These are phyloP conservation scores for Arabidopsis suecica DNA, from an alignment of 345 rosid species.

Conservation along the genomic window DNA sequence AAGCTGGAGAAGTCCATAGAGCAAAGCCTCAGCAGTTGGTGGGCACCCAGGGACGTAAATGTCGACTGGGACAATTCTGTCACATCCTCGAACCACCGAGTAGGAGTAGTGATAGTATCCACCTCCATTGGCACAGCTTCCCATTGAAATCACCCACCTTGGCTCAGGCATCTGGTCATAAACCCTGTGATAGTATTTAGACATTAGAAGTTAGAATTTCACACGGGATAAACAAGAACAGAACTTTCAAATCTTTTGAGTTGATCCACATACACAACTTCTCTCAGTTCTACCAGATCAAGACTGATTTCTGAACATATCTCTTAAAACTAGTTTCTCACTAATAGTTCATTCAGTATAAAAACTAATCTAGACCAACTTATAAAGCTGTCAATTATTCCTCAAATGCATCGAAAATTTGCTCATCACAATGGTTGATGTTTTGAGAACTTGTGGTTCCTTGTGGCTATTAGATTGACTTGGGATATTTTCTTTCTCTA, in stretches of 20 bases:
- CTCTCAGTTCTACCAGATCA: background rate
- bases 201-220: slow-evolving; percentile 16
- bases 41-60: slow-evolving; percentile 98
- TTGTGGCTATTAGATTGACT: slow-evolving; percentile 2
- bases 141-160: slow-evolving; percentile 98
- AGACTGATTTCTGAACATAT: slow-evolving; percentile 13
- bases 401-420: slow-evolving; percentile 1
- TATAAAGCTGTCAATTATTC: background rate
- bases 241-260: background rate
- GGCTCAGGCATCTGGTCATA: slow-evolving; percentile 99
- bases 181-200: slow-evolving; percentile 65
- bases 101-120: slow-evolving; percentile 98
- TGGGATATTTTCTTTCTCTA: background rate
- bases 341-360: background rate
- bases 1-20: slow-evolving; percentile 91
- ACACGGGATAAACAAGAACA: slow-evolving; percentile 14
- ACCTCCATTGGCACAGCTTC: slow-evolving; percentile 98
- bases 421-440: background rate
- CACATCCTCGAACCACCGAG: slow-evolving; percentile 96
- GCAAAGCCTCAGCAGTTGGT: slow-evolving; percentile 96
- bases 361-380: background rate
- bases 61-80: slow-evolving; percentile 96
- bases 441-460: background rate
- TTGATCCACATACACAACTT: background rate
- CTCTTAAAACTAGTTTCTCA: background rate